phyloP scores from a whole-genome alignment of 306 rosid genomes.

The Quillaja saponaria region DNA sequence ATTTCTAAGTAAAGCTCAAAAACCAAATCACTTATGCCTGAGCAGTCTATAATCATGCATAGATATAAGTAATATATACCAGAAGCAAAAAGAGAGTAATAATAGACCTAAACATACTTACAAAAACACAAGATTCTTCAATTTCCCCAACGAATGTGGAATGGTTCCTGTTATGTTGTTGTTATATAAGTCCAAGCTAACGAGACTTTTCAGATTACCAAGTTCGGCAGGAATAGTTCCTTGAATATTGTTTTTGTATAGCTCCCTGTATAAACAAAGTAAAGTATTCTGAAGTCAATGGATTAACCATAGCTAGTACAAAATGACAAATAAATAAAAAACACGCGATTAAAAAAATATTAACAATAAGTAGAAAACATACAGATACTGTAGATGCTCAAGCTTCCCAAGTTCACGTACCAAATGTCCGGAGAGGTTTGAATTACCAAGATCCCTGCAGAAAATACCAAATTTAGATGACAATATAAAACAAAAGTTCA shows the following conservation, averaged over 20 bases:
- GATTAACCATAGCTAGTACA: neutral
- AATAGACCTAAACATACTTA: constrained; percentile 46
- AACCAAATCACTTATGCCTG: neutral
- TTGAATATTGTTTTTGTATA: constrained; percentile 87
- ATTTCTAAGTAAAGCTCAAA: neutral
- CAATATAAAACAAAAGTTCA: no score
- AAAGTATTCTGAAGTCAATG: neutral
- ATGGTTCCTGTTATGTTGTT: constrained; percentile 84
- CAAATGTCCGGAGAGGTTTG: constrained; percentile 89
- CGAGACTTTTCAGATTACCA: constrained; percentile 76
- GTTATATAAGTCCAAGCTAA: constrained; percentile 90
- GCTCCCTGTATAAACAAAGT: constrained; percentile 60
- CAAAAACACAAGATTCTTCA: constrained; percentile 93
- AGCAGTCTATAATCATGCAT: constrained; percentile 14
- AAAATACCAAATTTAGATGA: constrained; percentile 11
- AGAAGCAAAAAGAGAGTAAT: neutral
- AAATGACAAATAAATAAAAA: neutral
- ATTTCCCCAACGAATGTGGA: constrained; percentile 72
- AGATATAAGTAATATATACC: neutral
- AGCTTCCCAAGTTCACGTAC: constrained; percentile 86
- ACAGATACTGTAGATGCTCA: constrained; percentile 88
- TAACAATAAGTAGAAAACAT: constrained; percentile 32
- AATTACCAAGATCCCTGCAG: constrained; percentile 89
- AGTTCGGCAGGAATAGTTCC: constrained; percentile 87
- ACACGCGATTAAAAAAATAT: constrained; percentile 3